Percentiles rank a stretch among this genome's conserved stretches.
Conservation (phyloP, 148 eudicot species). For the Arbutus unedo region DNA sequence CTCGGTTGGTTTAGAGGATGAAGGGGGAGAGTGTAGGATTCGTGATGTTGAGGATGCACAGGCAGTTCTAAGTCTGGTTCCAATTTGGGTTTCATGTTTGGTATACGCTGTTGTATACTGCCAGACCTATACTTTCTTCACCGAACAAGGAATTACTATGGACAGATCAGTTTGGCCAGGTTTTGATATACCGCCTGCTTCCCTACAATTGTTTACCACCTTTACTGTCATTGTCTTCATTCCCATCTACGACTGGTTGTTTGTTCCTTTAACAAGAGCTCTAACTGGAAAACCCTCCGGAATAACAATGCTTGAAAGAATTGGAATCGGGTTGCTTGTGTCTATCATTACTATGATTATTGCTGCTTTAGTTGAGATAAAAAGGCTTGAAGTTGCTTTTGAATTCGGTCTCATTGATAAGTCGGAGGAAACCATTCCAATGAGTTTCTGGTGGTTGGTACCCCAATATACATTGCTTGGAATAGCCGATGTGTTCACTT, state of each 20-base stretch:
- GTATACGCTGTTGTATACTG: conserved; percentile 30
- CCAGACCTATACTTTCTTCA: conserved; percentile 36
- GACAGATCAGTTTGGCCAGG: conserved; percentile 24
- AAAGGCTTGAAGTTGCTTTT: conserved; percentile 20
- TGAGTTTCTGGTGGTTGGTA: conserved; percentile 47
- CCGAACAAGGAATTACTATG: conserved; percentile 38
- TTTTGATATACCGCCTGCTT: conserved; percentile 35
- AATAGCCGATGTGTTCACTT: conserved; percentile 36
- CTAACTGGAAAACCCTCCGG: conserved; percentile 35
- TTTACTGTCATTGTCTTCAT: conserved; percentile 25
- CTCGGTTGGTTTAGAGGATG: conserved; percentile 24
- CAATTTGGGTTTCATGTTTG: conserved; percentile 44
- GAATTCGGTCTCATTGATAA: conserved; percentile 22
- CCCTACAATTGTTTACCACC: conserved; percentile 25
- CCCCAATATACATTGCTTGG: conserved; percentile 40
- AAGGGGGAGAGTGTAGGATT: conserved; percentile 24
- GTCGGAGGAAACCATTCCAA: conserved; percentile 25
- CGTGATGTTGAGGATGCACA: conserved; percentile 43
- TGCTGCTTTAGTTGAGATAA: conserved; percentile 30
- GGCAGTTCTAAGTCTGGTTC: conserved; percentile 34
- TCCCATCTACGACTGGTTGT: conserved; percentile 33
- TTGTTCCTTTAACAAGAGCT: conserved; percentile 35
- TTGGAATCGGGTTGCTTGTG: conserved; percentile 28
- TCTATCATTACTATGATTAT: conserved; percentile 17
- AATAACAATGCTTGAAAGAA: conserved; percentile 38